Percentiles rank a stretch among this genome's conserved stretches.
Conservation (phyloP, 1,284 basidiomycete species). For the Cryptococcus jaspeensis region DNA sequence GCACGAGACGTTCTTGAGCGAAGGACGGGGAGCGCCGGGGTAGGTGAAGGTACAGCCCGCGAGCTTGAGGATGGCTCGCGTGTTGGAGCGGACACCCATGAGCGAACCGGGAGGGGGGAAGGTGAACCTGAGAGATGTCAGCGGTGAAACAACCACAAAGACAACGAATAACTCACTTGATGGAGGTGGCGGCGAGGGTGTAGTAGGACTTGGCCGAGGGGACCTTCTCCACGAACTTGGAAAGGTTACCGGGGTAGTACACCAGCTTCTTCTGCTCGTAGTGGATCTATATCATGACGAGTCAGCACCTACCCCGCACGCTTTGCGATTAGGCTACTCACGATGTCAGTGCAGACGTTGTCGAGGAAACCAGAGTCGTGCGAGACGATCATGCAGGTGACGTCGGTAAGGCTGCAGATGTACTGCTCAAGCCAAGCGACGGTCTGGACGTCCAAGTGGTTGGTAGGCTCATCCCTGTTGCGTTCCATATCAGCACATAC, state of each 20-base stretch:
- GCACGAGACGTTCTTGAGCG: constrained; percentile 84
- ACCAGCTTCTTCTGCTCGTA: constrained; percentile 96
- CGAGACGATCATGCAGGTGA: constrained; percentile 93
- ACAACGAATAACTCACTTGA: constrained; percentile 58
- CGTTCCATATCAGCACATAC: constrained; percentile 1
- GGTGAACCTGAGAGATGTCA: constrained; percentile 58
- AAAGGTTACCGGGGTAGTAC: constrained; percentile 93
- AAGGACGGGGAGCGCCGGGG: constrained; percentile 79
- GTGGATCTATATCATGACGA: constrained; percentile 63
- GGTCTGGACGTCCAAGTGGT: constrained; percentile 79
- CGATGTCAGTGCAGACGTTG: constrained; percentile 94
- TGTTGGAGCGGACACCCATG: constrained; percentile 96
- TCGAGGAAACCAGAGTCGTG: constrained; percentile 98
- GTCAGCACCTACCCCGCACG: too few relatives aligned
- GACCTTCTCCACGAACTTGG: constrained; percentile 84
- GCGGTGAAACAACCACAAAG: neutral
- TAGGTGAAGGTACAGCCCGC: constrained; percentile 92
- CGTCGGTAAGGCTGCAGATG: constrained; percentile 71
- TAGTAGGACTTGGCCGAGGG: constrained; percentile 98
- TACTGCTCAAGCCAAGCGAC: constrained; percentile 94
- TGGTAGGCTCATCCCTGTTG: constrained; percentile 37
- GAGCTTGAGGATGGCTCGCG: constrained; percentile 94
- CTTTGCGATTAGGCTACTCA: constrained; percentile 54
- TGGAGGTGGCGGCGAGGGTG: constrained; percentile 88
- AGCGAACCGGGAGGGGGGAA: constrained; percentile 96